phyloP scores from a whole-genome alignment of 1,284 basidiomycete species.

The Coriolopsis trogii region DNA sequence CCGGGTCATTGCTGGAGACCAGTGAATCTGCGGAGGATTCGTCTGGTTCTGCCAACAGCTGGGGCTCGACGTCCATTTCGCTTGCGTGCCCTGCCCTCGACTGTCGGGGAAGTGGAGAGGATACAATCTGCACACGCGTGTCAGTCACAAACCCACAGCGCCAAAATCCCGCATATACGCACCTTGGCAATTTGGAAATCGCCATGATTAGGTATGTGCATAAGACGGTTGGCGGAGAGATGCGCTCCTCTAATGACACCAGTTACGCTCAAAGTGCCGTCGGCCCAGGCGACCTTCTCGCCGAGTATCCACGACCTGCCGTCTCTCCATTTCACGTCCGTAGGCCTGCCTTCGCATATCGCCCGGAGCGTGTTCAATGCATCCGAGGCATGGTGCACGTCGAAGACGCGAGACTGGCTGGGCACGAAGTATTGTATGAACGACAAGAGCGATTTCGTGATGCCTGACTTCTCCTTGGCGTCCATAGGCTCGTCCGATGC shows the following conservation, averaged over 20 bases:
- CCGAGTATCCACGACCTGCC: constrained; percentile 81
- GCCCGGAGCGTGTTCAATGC: constrained; percentile 71
- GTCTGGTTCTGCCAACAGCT: constrained; percentile 59
- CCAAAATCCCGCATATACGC: constrained; percentile 18
- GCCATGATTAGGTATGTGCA: constrained; percentile 89
- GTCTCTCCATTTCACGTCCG: constrained; percentile 81
- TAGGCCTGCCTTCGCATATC: constrained; percentile 80
- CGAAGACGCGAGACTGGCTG: constrained; percentile 68
- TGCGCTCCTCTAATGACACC: constrained; percentile 84
- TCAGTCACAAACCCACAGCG: not conserved
- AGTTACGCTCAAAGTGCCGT: constrained; percentile 70
- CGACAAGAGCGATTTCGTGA: constrained; percentile 86
- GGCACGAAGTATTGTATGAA: constrained; percentile 97
- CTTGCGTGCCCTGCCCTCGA: constrained; percentile 39
- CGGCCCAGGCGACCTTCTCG: constrained; percentile 67
- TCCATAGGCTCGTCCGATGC: constrained; percentile 51
- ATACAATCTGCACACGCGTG: constrained; percentile 54
- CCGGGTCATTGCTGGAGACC: constrained; percentile 85
- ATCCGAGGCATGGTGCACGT: constrained; percentile 67
- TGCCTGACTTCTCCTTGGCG: constrained; percentile 62
- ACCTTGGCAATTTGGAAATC: constrained; percentile 89
- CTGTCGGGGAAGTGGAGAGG: constrained; percentile 52
- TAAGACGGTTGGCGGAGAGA: constrained; percentile 83
- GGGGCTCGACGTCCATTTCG: constrained; percentile 68
- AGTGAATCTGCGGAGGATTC: constrained; percentile 84